Evolutionary conservation across 139 green algal genomes (phyloP), one percentile per base, ranked within the genome.

Genomic region (Trebouxia sp.): DNA sequence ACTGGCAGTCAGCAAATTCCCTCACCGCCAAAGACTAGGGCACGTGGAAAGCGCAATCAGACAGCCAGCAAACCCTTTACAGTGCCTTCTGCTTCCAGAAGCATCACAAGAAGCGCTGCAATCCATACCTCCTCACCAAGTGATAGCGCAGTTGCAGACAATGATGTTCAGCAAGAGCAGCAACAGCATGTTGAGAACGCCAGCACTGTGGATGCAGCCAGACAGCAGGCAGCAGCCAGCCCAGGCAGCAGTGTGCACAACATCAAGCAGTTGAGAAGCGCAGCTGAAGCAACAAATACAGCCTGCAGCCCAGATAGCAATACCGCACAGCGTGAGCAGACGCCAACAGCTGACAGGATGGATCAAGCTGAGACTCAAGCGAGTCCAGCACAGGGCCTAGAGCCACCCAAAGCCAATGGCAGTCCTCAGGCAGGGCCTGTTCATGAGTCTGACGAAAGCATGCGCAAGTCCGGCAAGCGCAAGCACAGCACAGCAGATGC

Each of bases 21-120:
- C 43, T 72, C 62, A 8, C 62, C 62, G 11, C 67, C 67, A 30
- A 53, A 77, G 26, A 77, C 42, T 9, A 51, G 41, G 26, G 67
- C 41, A 56, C 17, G 42, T 5, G 28, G 67, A 24, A 51, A 51
- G 39, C 42, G 41, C 5, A 56, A 77, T 15, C 67, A 56, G 28
- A 15, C 39, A 51, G 42, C 39, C 26, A 35, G 35, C 24, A 51
- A 56, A 28, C 26, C 26, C n/a, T 26, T 43, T 22, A 10, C 66
- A 51, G 39, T 43, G 22, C 37, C 66, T 55, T 20, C 42, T 9
- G 55, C 8, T 45, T 55, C 67, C 24, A 51, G 41, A 39, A 35
- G 67, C 17, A 39, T 38, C 39, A 55, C 8, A 28, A 51, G 38
- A 77, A 39, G 28, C 53, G 67, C 67, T 56, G 39, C 56, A 69